Conservation (phyloP, 2,329 filamentous ascomycete genomes). For the Neonectria neomacrospora region DNA sequence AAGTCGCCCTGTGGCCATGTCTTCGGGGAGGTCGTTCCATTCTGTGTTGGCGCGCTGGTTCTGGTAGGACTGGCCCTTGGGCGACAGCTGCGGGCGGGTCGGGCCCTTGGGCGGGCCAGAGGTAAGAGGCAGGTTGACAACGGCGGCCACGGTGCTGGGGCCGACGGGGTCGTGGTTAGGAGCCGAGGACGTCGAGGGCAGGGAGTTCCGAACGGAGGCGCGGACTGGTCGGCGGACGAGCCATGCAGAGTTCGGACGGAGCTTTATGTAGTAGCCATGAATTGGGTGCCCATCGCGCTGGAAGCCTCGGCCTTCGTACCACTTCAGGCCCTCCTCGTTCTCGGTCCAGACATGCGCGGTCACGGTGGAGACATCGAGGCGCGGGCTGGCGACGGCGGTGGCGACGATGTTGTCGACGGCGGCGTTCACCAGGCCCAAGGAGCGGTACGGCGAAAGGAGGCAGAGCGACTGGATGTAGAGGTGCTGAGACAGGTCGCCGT, state of each 20-base stretch:
- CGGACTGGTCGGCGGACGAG: constrained; percentile 62
- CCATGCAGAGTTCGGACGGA: constrained; percentile 71
- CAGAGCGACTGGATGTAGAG: constrained; percentile 74
- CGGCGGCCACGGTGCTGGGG: constrained; percentile 46
- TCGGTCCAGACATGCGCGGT: constrained; percentile 77
- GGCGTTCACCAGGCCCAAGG: constrained; percentile 67
- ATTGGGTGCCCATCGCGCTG: constrained; percentile 58
- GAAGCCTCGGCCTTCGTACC: constrained; percentile 71
- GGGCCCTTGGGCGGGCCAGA: constrained; percentile 38
- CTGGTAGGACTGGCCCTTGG: constrained; percentile 63
- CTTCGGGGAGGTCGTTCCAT: constrained; percentile 73
- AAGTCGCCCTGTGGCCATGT: constrained; percentile 61
- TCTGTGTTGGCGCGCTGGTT: constrained; percentile 68
- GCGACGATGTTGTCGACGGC: constrained; percentile 64
- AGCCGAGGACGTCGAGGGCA: constrained; percentile 34
- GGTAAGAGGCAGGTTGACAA: constrained; percentile 48
- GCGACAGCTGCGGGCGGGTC: constrained; percentile 37
- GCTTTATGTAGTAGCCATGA: constrained; percentile 69
- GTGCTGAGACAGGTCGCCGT: constrained; percentile 50
- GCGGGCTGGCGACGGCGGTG: constrained; percentile 49
- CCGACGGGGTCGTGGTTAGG: constrained; percentile 30
- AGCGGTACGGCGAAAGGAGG: constrained; percentile 71
- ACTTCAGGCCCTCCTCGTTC: constrained; percentile 70
- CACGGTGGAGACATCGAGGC: constrained; percentile 55
- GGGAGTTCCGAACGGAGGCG: constrained; percentile 39